Evolutionary conservation across 176 grass and related monocot genomes (phyloP).

Genomic region (Themeda triandra): DNA sequence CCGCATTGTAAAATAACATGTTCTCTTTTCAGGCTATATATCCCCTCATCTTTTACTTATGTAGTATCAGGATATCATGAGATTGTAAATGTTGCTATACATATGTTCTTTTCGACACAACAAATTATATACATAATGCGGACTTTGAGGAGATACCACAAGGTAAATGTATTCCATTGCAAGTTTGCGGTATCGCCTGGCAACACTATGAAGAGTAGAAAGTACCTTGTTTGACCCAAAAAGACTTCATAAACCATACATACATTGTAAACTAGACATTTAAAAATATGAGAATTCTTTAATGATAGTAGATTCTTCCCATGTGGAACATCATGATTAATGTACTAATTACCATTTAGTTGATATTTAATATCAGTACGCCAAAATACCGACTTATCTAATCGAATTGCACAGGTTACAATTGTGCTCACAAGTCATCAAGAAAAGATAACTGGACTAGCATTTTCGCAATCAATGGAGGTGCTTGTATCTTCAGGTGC

Average conservation of each 20-base stretch:
- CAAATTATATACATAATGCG: no score
- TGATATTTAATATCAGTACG: background rate
- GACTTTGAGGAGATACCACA: no score
- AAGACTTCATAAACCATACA: background rate
- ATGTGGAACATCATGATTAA: background rate
- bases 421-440: slow-evolving; percentile 52
- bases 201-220: background rate
- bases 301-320: background rate
- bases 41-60: background rate
- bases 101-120: background rate
- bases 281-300: background rate
- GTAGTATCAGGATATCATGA: background rate
- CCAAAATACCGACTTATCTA: background rate
- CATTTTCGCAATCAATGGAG: slow-evolving; percentile 43
- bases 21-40: background rate
- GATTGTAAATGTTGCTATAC: background rate
- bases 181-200: no score
- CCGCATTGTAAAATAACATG: background rate
- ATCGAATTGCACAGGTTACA: slow-evolving; percentile 11
- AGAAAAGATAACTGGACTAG: slow-evolving; percentile 53
- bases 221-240: background rate
- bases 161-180: no score
- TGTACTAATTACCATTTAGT: background rate
- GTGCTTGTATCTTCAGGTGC: slow-evolving; percentile 15
- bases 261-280: background rate